Evolutionary conservation across 2,329 filamentous ascomycete genomes (phyloP).

Genomic region (Coniochaeta ligniaria): DNA sequence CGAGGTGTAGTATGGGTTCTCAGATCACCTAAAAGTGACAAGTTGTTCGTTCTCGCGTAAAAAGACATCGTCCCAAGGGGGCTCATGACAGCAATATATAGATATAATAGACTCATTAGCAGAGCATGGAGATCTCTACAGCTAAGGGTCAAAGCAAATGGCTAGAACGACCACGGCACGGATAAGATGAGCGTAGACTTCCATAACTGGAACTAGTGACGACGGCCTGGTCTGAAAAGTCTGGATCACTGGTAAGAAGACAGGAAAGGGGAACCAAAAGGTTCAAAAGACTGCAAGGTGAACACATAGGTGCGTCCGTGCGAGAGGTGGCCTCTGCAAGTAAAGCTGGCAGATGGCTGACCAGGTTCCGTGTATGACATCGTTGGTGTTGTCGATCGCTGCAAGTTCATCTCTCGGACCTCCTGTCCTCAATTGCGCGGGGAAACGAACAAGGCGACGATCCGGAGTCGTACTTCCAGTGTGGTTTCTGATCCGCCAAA

Average conservation of each 20-base stretch:
- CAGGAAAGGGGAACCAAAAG: neutral
- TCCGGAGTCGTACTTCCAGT: neutral
- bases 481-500: neutral
- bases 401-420: slow-evolving; percentile 2
- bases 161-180: neutral
- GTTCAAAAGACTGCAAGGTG: neutral
- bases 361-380: neutral
- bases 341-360: neutral
- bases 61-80: neutral
- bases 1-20: neutral
- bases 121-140: neutral
- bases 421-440: neutral
- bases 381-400: slow-evolving; percentile 1
- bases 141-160: too few relatives aligned
- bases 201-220: neutral
- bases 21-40: neutral
- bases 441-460: neutral
- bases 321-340: neutral
- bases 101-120: neutral
- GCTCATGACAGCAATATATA: neutral
- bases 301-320: slow-evolving; percentile 1
- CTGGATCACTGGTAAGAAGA: neutral
- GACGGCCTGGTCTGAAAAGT: neutral
- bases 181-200: neutral
- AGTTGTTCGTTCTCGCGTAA: too few relatives aligned